phyloP scores from a whole-genome alignment of 2,329 filamentous ascomycete genomes.

The Sclerotinia sclerotiorum region DNA sequence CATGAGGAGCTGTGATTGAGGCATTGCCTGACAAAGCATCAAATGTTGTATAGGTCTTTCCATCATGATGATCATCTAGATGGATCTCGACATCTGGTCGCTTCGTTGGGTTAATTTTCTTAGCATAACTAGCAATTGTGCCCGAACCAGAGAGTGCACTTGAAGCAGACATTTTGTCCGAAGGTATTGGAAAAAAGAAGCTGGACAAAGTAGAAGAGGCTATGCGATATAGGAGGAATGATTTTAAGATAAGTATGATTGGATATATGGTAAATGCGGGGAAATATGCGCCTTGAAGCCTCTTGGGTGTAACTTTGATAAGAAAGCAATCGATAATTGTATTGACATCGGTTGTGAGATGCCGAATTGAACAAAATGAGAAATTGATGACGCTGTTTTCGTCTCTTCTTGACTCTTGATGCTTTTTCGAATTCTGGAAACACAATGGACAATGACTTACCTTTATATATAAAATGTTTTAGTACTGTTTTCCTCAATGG shows the following conservation, averaged over 20 bases:
- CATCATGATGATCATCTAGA: conserved; percentile 34
- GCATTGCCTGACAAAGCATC: conserved; percentile 37
- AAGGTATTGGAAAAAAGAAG: conserved; percentile 1
- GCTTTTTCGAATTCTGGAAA: neutral
- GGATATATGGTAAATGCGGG: conserved; percentile 16
- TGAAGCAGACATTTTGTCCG: conserved; percentile 32
- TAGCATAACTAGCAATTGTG: conserved; percentile 35
- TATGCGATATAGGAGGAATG: conserved; percentile 6
- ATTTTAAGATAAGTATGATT: conserved; percentile 12
- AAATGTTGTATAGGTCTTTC: conserved; percentile 38
- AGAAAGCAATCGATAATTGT: conserved; percentile 17
- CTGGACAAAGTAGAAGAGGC: conserved; percentile 13
- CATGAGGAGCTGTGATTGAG: conserved; percentile 36
- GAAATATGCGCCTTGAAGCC: conserved; percentile 15
- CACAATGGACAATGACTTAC: neutral
- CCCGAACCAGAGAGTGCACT: conserved; percentile 31
- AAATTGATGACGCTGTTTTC: neutral
- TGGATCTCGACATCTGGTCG: conserved; percentile 37
- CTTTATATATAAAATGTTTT: conserved; percentile 4
- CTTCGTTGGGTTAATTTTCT: conserved; percentile 28
- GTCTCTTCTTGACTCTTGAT: neutral
- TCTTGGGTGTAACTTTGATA: conserved; percentile 13
- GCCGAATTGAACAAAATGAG: neutral
- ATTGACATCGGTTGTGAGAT: conserved; percentile 21
- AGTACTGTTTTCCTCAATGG: neutral